A percentile compares a stretch with the other conserved stretches of the same genome.
Conservation (phyloP, 2,329 filamentous ascomycete species). For the Nemania sp. region DNA sequence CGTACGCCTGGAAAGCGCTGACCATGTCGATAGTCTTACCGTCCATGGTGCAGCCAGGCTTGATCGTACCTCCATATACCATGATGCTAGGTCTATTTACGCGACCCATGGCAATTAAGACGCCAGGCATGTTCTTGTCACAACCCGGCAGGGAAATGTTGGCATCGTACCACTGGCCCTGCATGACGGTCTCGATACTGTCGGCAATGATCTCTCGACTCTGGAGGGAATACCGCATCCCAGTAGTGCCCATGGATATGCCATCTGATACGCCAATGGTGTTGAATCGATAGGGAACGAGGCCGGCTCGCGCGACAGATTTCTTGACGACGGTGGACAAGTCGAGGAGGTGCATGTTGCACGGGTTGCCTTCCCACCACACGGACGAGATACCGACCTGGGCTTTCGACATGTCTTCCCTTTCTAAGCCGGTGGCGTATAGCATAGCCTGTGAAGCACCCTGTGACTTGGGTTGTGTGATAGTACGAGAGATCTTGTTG, state of each 20-base stretch:
- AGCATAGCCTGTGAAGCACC: slow-evolving; percentile 99
- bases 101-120: slow-evolving; percentile 90
- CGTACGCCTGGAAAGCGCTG: slow-evolving; percentile 97
- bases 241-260: slow-evolving; percentile 97
- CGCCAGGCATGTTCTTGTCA: slow-evolving; percentile 99
- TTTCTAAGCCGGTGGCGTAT: slow-evolving; percentile 87
- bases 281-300: slow-evolving; percentile 97
- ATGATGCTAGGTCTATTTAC: slow-evolving; percentile 94
- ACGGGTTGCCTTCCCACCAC: slow-evolving; percentile 97
- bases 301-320: slow-evolving; percentile 68
- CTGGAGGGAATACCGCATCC: slow-evolving; percentile 95
- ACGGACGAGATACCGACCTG: slow-evolving; percentile 98
- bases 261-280: slow-evolving; percentile 97
- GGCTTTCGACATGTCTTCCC: slow-evolving; percentile 90
- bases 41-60: slow-evolving; percentile 80
- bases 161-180: slow-evolving; percentile 97
- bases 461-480: slow-evolving; percentile 98
- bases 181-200: slow-evolving; percentile 98
- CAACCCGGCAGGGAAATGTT: slow-evolving; percentile 97
- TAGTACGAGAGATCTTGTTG: slow-evolving; percentile 81
- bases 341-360: slow-evolving; percentile 98
- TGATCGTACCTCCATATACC: slow-evolving; percentile 96
- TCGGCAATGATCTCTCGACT: slow-evolving; percentile 96
- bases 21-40: slow-evolving; percentile 89
- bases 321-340: slow-evolving; percentile 75